These are phyloP conservation scores for Tuber borchii DNA, from an alignment of 495 filamentous ascomycete species.

Conservation along the genomic window DNA sequence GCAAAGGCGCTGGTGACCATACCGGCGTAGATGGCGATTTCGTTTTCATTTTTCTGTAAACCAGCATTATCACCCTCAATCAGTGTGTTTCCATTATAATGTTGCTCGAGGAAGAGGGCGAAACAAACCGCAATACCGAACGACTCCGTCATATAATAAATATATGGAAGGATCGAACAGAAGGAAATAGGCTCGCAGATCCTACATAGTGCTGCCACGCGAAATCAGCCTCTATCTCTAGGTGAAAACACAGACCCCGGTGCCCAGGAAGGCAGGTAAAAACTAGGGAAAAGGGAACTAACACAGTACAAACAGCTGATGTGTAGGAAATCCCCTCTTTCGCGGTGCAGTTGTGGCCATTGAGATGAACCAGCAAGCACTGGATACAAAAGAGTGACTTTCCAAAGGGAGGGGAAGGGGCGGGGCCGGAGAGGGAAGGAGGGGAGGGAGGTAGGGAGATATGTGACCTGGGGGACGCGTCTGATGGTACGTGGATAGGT, in stretches of 20 bases:
- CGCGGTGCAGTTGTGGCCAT: conserved; percentile 12
- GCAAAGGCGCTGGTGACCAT: conserved; percentile 97
- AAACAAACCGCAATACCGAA: conserved; percentile 64
- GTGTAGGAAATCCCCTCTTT: conserved; percentile 47
- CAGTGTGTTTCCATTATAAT: background rate
- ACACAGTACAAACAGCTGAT: conserved; percentile 71
- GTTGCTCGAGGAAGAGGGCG: background rate
- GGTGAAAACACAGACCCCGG: conserved; percentile 14
- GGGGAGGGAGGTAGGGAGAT: background rate
- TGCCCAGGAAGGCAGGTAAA: background rate
- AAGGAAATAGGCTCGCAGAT: conserved; percentile 99
- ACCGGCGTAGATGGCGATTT: conserved; percentile 87
- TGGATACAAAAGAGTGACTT: background rate
- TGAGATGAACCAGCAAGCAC: conserved; percentile 9
- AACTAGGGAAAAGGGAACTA: conserved; percentile 32
- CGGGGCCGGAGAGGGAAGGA: no score
- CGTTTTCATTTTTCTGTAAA: conserved; percentile 54
- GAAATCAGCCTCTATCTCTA: conserved; percentile 32
- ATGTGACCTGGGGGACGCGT: background rate
- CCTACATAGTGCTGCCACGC: conserved; percentile 67
- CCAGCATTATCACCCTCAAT: conserved; percentile 12
- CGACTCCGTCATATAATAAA: conserved; percentile 93
- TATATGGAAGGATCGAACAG: conserved; percentile 99
- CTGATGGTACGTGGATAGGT: background rate
- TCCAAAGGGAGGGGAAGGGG: background rate